Evolutionary conservation across 2,329 filamentous ascomycete genomes (phyloP).

Genomic region (Paraphaeosphaeria sporulosa): DNA sequence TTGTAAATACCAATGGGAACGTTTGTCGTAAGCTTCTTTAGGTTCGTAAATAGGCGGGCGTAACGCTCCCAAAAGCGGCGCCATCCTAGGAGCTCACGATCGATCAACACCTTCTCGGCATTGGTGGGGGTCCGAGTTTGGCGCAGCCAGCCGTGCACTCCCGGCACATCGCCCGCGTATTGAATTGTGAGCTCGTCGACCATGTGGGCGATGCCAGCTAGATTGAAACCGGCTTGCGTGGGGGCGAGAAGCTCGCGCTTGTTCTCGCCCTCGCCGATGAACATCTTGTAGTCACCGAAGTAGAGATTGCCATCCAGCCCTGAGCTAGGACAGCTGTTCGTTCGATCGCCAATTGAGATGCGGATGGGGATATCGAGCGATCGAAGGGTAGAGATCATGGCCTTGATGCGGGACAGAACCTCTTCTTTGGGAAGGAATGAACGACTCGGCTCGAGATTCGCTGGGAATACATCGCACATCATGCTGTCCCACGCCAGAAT

Average conservation of each 20-base stretch:
- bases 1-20: slow-evolving; percentile 43
- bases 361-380: slow-evolving; percentile 43
- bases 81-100: slow-evolving; percentile 45
- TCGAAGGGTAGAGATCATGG: slow-evolving; percentile 39
- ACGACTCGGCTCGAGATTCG: slow-evolving; percentile 40
- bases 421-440: slow-evolving; percentile 42
- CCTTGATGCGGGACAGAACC: slow-evolving; percentile 38
- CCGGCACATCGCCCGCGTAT: slow-evolving; percentile 43
- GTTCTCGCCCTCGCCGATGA: slow-evolving; percentile 34
- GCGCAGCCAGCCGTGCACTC: slow-evolving; percentile 37
- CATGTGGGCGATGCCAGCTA: slow-evolving; percentile 41
- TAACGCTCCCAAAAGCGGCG: slow-evolving; percentile 47
- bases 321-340: slow-evolving; percentile 32
- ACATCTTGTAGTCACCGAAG: slow-evolving; percentile 46
- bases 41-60: slow-evolving; percentile 42
- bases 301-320: slow-evolving; percentile 44
- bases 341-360: slow-evolving; percentile 43
- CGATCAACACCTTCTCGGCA: slow-evolving; percentile 37
- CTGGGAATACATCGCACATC: slow-evolving; percentile 49
- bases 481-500: slow-evolving; percentile 44
- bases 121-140: slow-evolving; percentile 29
- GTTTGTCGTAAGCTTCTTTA: slow-evolving; percentile 44
- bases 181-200: slow-evolving; percentile 48
- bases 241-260: slow-evolving; percentile 38
- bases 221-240: slow-evolving; percentile 43